phyloP scores from a whole-genome alignment of 2,329 filamentous ascomycete genomes.

The Lomentospora prolificans region DNA sequence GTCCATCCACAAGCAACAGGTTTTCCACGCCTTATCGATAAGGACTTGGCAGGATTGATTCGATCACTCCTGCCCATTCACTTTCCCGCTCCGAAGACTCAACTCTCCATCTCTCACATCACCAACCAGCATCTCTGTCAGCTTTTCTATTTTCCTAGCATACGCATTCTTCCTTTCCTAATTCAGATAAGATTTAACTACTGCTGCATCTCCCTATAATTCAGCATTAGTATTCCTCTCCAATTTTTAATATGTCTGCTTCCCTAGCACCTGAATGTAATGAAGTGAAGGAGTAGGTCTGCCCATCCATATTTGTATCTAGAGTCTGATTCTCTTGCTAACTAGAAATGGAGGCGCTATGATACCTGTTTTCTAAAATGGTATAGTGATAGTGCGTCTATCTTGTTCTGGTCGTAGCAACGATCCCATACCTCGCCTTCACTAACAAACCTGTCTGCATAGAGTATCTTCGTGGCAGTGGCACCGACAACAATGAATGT shows the following conservation, averaged over 20 bases:
- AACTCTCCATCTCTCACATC: neutral
- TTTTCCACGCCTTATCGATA: neutral
- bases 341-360: constrained; percentile 57
- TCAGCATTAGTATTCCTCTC: too few species aligned
- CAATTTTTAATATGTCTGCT: constrained; percentile 60
- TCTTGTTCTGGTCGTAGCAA: too few species aligned
- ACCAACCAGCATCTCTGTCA: neutral
- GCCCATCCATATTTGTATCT: neutral
- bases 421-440: constrained; percentile 11
- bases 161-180: too few species aligned
- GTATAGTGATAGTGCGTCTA: constrained; percentile 85
- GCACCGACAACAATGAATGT: constrained; percentile 76
- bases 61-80: neutral
- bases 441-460: constrained; percentile 3
- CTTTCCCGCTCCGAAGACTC: neutral
- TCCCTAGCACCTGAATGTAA: constrained; percentile 94
- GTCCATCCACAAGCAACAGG: neutral
- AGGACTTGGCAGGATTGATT: neutral
- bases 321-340: constrained; percentile 9
- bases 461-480: constrained; percentile 86
- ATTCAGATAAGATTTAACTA: too few species aligned
- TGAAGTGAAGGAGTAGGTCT: constrained; percentile 78
- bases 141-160: neutral
- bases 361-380: constrained; percentile 97
- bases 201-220: too few species aligned